Evolutionary conservation across 2,329 filamentous ascomycete genomes (phyloP).

Genomic region (Xylariaceae sp.): DNA sequence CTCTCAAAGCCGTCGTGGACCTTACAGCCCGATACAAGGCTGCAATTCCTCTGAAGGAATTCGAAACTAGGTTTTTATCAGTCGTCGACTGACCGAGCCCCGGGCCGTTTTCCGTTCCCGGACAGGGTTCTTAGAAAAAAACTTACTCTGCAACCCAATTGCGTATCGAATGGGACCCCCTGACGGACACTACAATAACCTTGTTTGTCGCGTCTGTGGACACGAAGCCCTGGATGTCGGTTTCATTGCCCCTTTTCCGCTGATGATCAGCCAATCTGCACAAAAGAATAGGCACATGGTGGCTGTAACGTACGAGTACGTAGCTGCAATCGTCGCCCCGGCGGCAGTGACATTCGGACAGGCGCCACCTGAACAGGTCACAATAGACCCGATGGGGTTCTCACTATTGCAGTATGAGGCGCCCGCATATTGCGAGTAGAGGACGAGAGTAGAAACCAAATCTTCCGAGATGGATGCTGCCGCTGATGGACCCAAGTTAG

Average conservation of each 20-base stretch:
- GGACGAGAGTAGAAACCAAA: conserved; percentile 34
- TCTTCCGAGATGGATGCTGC: conserved; percentile 28
- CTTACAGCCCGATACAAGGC: conserved; percentile 41
- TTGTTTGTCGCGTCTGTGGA: conserved; percentile 43
- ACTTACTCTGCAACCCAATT: conserved; percentile 56
- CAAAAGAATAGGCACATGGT: neutral
- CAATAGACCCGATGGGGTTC: conserved; percentile 32
- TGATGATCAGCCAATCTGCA: conserved; percentile 14
- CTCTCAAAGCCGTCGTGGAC: conserved; percentile 54
- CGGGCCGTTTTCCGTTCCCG: neutral
- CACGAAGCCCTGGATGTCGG: conserved; percentile 47
- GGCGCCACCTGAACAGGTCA: conserved; percentile 39
- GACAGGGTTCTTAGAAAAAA: neutral
- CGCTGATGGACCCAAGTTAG: conserved; percentile 24
- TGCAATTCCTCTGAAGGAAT: conserved; percentile 35
- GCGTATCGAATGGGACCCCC: conserved; percentile 51
- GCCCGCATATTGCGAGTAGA: conserved; percentile 47
- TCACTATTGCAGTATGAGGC: conserved; percentile 51
- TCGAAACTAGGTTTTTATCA: conserved; percentile 30
- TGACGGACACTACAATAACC: conserved; percentile 55
- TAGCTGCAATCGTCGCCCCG: conserved; percentile 39
- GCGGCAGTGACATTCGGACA: conserved; percentile 43
- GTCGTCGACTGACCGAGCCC: conserved; percentile 1
- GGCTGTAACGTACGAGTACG: conserved; percentile 19
- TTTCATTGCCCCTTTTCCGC: conserved; percentile 33